A percentile compares a stretch with the other conserved stretches of the same genome.
These are phyloP conservation scores for Tremella yokohamensis DNA, from an alignment of 768 basidiomycete species.

Conservation along the genomic window DNA sequence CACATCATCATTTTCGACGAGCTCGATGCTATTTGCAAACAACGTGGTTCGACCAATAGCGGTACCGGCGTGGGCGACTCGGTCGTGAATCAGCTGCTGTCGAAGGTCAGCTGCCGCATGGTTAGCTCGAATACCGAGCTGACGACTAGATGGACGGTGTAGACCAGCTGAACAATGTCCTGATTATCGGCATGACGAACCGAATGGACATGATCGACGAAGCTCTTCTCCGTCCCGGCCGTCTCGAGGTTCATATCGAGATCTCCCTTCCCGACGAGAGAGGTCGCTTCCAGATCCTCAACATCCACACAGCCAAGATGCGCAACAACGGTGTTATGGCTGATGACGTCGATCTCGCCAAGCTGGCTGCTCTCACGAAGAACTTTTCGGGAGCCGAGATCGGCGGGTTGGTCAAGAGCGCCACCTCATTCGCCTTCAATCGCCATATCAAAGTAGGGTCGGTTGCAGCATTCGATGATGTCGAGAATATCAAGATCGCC, in stretches of 20 bases:
- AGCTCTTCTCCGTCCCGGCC: slow-evolving; percentile 91
- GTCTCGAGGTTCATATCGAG: slow-evolving; percentile 99
- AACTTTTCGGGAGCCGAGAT: slow-evolving; percentile 99
- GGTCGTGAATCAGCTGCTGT: slow-evolving; percentile 95
- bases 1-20: slow-evolving; percentile 99
- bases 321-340: slow-evolving; percentile 86
- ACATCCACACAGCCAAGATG: slow-evolving; percentile 95
- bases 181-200: slow-evolving; percentile 99
- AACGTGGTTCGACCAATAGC: slow-evolving; percentile 83
- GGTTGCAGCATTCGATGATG: slow-evolving; percentile 92
- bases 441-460: slow-evolving; percentile 97
- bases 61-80: slow-evolving; percentile 99
- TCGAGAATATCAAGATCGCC: slow-evolving; percentile 87
- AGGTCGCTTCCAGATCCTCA: slow-evolving; percentile 88
- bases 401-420: slow-evolving; percentile 91
- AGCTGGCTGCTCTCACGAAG: slow-evolving; percentile 81
- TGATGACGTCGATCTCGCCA: slow-evolving; percentile 72
- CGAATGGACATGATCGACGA: slow-evolving; percentile 98
- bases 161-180: slow-evolving; percentile 96
- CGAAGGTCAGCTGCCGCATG: slow-evolving; percentile 64
- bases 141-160: slow-evolving; percentile 90
- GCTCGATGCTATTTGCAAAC: slow-evolving; percentile 96
- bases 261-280: slow-evolving; percentile 93
- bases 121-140: not conserved
- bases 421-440: slow-evolving; percentile 96